Conservation (phyloP, 164 flowering plant species). For the Piper betle region DNA sequence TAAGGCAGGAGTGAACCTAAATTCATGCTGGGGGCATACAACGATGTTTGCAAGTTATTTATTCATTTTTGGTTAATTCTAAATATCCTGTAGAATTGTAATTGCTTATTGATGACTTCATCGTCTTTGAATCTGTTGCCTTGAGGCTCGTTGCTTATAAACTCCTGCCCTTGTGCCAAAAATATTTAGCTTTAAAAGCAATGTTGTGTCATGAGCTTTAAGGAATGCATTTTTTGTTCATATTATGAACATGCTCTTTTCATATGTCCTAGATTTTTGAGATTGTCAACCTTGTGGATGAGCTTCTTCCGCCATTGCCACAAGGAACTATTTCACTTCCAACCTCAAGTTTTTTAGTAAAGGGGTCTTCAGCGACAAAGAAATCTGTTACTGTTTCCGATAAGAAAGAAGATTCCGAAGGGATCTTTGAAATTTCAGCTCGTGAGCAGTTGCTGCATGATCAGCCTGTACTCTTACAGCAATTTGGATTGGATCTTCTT, state of each 20-base stretch:
- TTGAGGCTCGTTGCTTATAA: too few species aligned
- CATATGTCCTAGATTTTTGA: slow-evolving; percentile 56
- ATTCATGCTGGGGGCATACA: too few species aligned
- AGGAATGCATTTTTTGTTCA: too few species aligned
- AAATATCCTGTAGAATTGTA: too few species aligned
- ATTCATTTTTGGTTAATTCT: too few species aligned
- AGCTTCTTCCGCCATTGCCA: slow-evolving; percentile 95
- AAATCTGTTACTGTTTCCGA: slow-evolving; percentile 40
- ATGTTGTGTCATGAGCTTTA: too few species aligned
- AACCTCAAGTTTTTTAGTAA: slow-evolving; percentile 38
- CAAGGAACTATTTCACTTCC: slow-evolving; percentile 91
- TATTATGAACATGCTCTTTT: neutral
- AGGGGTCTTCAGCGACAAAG: slow-evolving; percentile 50
- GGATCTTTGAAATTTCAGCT: slow-evolving; percentile 47
- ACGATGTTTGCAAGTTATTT: too few species aligned
- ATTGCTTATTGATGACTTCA: too few species aligned
- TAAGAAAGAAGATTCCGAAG: slow-evolving; percentile 62
- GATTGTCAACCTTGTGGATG: slow-evolving; percentile 94
- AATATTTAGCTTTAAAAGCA: too few species aligned
- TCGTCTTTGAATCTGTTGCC: too few species aligned
- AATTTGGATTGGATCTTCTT: slow-evolving; percentile 92
- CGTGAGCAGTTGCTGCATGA: slow-evolving; percentile 72
- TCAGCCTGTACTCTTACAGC: slow-evolving; percentile 91
- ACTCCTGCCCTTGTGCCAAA: too few species aligned
- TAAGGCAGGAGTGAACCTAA: too few species aligned